Base-by-base conservation (phyloP, 768 basidiomycete species). In the Rhizopogon salebrosus region DNA sequence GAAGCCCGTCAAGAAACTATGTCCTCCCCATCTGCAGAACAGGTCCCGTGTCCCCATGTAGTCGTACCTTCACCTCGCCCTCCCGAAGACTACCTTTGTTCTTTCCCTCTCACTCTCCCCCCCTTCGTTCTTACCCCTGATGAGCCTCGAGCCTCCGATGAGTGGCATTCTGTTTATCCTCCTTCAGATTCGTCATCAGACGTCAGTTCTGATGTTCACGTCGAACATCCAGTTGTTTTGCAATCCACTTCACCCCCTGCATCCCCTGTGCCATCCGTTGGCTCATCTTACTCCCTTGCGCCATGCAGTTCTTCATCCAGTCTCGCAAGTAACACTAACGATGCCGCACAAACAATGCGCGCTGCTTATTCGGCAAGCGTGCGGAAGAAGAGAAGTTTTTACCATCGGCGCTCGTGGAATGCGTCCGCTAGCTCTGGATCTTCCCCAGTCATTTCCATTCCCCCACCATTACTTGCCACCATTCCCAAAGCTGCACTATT, bases 91-190 rank as follows among this genome's bases (percentile, higher is more conserved):
- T 80, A 77, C 62, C 70, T 77, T 36, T 75, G 75, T 46, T 77
- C 82, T 1, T 77, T 85, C 64, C 76, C 82, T 49, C 70, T 87
- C 55, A 72, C 84, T 46, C 68, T 87, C 13, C 82, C 83, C 16
- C 62, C 71, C 60, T 48, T 67, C 70, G 50, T 66, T 75, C 57
- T 62, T 48, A 49, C 57, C 52, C 54, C 64, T 60, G 62, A 68
- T 24, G 60, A 65, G n/a, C 57, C 59, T 37, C 61, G 53, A 35
- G 22, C 60, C 34, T 11, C 54, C 29, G 51, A 53, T 26, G 63
- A 67, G 23, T 68, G 66, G 67, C 57, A 58, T 41, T 42, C 56
- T 3, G 8, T 23, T 23, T 65, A 67, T 41, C 60, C 60, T 2
- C 67, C 66, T 3, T 69, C 60, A 23, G 46, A 54, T 18, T 70